Base-by-base conservation (phyloP, 495 filamentous ascomycete genomes). In the Thozetella sp. region DNA sequence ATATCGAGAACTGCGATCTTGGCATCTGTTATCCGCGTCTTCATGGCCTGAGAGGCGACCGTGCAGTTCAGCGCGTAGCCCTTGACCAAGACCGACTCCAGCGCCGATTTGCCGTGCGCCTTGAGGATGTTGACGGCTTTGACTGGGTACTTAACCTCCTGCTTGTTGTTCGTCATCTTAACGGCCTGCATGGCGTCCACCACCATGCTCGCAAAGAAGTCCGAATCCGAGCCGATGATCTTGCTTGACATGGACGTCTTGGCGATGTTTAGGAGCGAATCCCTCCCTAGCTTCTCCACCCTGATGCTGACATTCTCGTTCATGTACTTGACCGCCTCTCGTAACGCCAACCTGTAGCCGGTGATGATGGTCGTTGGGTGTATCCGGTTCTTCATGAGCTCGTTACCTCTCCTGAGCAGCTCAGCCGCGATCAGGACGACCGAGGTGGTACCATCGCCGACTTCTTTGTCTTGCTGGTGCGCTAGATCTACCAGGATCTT, bases 231-330 rank as follows among this genome's bases (percentile, higher is more conserved):
- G 48, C 95, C 96, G 70, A 99, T 98, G 72, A 99, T 92, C 79
- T 99, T 99, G 81, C 90, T 94, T 45, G 93, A 97, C 94, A 99
- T 99, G 59, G 95, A 98, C 6, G 95, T 99, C 79, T 93, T 97
- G 40, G 95, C 95, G 72, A 99, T 97, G 78, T 88, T 98, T 67
- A 98, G 72, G 56, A 99, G 83, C 58, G 90, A 92, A 62, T 98
- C 95, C 48, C 89, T 86, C 51, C 93, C 93, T 30, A 99, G 85
- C 51, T 87, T 85, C 66, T 98, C 96, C 37, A 97, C 93, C 77
- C 94, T 97, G 60, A 90, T 91, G 78, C 91, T 90, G 73, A 99
- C 89, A 70, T 98, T 97, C 77, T 98, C 95, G 75, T 90, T 92
- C 93, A 99, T 96, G 79, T 97, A 99, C 76, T 94, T 93, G 66